phyloP scores from a whole-genome alignment of 2,329 filamentous ascomycete species.

The Neocucurbitaria cava region DNA sequence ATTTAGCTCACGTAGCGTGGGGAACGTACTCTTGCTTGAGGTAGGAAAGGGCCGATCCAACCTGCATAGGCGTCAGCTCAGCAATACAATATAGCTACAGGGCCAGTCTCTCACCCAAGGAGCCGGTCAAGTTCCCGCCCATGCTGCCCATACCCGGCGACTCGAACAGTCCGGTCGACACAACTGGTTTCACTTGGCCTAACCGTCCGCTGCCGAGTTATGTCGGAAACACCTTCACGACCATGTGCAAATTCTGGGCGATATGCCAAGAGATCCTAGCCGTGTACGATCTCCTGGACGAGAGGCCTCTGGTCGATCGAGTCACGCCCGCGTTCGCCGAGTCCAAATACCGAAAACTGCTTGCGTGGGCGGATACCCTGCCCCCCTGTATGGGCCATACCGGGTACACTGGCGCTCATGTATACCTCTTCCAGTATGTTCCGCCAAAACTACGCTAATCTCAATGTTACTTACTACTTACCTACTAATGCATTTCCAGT shows the following conservation, averaged over 20 bases:
- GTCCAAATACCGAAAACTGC: conserved; percentile 7
- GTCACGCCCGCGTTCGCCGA: conserved; percentile 4
- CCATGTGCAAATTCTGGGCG: conserved; percentile 1
- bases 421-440: conserved; percentile 5
- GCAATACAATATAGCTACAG: neutral
- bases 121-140: conserved; percentile 1
- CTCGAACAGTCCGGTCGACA: neutral
- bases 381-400: neutral
- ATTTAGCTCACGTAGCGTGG: conserved; percentile 7
- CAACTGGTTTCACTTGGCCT: neutral
- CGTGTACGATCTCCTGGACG: conserved; percentile 1
- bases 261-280: conserved; percentile 7
- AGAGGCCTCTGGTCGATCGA: conserved; percentile 2
- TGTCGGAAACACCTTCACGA: conserved; percentile 1
- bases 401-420: neutral
- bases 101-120: conserved; percentile 7
- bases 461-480: neutral
- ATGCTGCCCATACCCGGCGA: conserved; percentile 3
- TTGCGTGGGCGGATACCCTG: conserved; percentile 8
- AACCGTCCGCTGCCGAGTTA: neutral
- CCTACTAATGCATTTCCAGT: too few species aligned
- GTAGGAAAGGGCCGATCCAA: neutral
- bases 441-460: neutral
- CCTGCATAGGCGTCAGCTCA: conserved; percentile 1
- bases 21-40: conserved; percentile 7